A percentile compares a stretch with the other conserved stretches of the same genome.
Conservation (phyloP, 2,329 filamentous ascomycete genomes). For the Bisporella sp. region DNA sequence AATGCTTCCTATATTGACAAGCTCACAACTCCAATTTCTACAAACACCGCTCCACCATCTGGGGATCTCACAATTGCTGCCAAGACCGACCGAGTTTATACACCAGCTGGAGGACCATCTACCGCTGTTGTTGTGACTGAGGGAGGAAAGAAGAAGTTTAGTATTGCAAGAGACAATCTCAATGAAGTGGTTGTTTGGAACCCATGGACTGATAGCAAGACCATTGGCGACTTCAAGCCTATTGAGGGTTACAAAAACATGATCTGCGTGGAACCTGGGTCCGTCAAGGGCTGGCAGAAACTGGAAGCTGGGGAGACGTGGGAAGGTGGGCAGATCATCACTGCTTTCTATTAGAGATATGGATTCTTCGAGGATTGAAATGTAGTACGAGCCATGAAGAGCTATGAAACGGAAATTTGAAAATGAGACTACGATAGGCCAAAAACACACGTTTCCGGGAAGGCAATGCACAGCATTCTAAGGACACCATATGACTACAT, state of each 20-base stretch:
- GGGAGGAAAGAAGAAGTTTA: conserved; percentile 57
- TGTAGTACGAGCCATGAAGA: no score
- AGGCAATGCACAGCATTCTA: no score
- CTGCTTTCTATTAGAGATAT: neutral
- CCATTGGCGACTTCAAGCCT: conserved; percentile 81
- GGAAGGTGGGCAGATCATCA: conserved; percentile 41
- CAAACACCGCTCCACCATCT: conserved; percentile 54
- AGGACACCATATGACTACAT: no score
- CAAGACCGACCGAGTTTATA: conserved; percentile 88
- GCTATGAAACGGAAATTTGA: no score
- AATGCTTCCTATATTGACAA: conserved; percentile 79
- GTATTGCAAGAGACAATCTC: conserved; percentile 76
- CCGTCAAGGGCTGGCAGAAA: conserved; percentile 74
- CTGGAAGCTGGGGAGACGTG: conserved; percentile 71
- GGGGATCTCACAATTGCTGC: conserved; percentile 58
- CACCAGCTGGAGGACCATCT: conserved; percentile 54
- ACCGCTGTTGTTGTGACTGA: conserved; percentile 54
- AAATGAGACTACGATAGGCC: no score
- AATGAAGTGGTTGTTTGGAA: conserved; percentile 94
- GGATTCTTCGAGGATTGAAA: no score
- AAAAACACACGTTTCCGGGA: no score
- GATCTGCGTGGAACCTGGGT: conserved; percentile 89
- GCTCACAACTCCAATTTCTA: conserved; percentile 49
- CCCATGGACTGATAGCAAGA: conserved; percentile 82
- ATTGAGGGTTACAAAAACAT: conserved; percentile 89